Conservation (phyloP, 495 filamentous ascomycete species). For the Penicillium cinerascens region DNA sequence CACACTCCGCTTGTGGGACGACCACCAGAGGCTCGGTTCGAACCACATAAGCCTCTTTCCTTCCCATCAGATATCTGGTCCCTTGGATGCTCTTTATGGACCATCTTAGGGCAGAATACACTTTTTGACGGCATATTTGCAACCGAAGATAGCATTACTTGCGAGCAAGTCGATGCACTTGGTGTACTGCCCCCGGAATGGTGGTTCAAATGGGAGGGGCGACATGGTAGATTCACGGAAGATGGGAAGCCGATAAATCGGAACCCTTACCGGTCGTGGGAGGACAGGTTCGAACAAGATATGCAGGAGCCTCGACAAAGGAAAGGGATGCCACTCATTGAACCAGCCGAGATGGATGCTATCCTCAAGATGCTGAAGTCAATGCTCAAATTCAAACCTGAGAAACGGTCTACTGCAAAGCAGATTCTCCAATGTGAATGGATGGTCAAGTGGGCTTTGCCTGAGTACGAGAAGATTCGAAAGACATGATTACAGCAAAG, state of each 20-base stretch:
- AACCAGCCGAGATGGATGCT: slow-evolving; percentile 25
- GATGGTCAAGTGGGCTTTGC: slow-evolving; percentile 34
- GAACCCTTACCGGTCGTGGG: slow-evolving; percentile 19
- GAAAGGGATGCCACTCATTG: slow-evolving; percentile 15
- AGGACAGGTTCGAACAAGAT: slow-evolving; percentile 25
- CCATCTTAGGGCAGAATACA: slow-evolving; percentile 22
- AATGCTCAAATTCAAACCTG: slow-evolving; percentile 36
- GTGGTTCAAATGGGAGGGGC: slow-evolving; percentile 22
- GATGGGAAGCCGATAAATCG: slow-evolving; percentile 21
- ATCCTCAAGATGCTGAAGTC: slow-evolving; percentile 30
- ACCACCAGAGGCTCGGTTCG: slow-evolving; percentile 24
- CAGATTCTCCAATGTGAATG: slow-evolving; percentile 34
- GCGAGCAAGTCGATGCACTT: slow-evolving; percentile 35
- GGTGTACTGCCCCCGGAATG: slow-evolving; percentile 29
- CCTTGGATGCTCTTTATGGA: slow-evolving; percentile 28
- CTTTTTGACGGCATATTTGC: slow-evolving; percentile 28
- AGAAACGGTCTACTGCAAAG: slow-evolving; percentile 23
- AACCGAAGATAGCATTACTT: slow-evolving; percentile 32
- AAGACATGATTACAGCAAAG: neutral
- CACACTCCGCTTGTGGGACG: no score
- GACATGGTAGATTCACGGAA: slow-evolving; percentile 16
- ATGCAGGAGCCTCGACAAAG: slow-evolving; percentile 24
- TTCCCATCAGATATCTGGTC: slow-evolving; percentile 30
- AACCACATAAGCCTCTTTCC: slow-evolving; percentile 17
- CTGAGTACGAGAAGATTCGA: slow-evolving; percentile 17